These are phyloP conservation scores for Arthrobotrys iridis DNA, from an alignment of 2,329 filamentous ascomycete species.

Conservation along the genomic window DNA sequence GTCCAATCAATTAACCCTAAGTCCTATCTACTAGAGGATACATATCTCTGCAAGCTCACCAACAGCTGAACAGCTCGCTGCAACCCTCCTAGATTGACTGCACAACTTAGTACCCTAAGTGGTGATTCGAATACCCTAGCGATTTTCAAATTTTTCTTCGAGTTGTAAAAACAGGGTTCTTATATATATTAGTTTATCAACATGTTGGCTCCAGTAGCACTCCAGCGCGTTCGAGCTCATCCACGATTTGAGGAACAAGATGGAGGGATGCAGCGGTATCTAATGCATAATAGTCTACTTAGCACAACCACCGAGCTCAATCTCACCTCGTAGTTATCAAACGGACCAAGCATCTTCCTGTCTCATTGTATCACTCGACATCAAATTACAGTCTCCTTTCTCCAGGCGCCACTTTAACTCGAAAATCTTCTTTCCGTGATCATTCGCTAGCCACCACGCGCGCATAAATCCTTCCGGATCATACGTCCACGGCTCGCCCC, in stretches of 20 bases:
- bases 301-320: neutral
- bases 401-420: slow-evolving; percentile 58
- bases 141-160: no score
- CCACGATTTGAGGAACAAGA: neutral
- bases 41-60: no score
- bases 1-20: no score
- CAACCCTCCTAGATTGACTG: no score
- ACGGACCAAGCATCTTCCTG: slow-evolving; percentile 45
- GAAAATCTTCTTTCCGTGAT: slow-evolving; percentile 54
- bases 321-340: neutral
- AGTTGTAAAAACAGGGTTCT: no score
- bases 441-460: slow-evolving; percentile 55
- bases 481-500: slow-evolving; percentile 68
- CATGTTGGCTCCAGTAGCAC: slow-evolving; percentile 3
- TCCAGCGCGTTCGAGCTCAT: neutral
- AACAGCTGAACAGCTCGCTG: no score
- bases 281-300: neutral
- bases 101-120: no score
- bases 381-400: slow-evolving; percentile 44
- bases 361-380: slow-evolving; percentile 18
- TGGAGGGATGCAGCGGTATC: neutral
- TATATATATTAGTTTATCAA: neutral
- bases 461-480: slow-evolving; percentile 58
- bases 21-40: no score
- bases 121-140: no score